A percentile compares a stretch with the other conserved stretches of the same genome.
Evolutionary conservation across 495 filamentous ascomycete genomes (phyloP).

Genomic region (Hypoxylon cercidicola): DNA sequence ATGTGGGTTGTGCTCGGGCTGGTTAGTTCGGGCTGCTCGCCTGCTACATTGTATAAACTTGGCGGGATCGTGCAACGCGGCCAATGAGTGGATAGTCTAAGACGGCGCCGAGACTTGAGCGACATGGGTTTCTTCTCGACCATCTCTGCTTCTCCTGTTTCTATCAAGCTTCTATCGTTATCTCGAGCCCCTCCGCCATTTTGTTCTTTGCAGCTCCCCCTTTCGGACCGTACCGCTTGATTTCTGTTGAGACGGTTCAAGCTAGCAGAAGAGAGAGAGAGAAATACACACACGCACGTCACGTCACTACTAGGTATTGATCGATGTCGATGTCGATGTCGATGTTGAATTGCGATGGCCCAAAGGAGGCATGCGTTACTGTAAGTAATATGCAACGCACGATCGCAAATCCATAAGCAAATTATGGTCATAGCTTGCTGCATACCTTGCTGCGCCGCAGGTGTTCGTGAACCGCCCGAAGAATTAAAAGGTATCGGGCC

Average conservation of each 20-base stretch:
- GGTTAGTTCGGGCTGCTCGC: slow-evolving; percentile 24
- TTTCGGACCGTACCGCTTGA: slow-evolving; percentile 40
- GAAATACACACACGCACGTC: slow-evolving; percentile 4
- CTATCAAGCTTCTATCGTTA: slow-evolving; percentile 48
- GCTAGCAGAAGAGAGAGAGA: neutral
- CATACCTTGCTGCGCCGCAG: slow-evolving; percentile 14
- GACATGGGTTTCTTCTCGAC: slow-evolving; percentile 25
- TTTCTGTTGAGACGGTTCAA: slow-evolving; percentile 29
- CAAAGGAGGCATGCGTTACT: slow-evolving; percentile 32
- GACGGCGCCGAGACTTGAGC: slow-evolving; percentile 34
- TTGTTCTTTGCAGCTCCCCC: slow-evolving; percentile 48
- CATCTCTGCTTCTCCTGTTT: slow-evolving; percentile 36
- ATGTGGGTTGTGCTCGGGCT: slow-evolving; percentile 29
- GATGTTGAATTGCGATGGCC: slow-evolving; percentile 9
- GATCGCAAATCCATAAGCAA: slow-evolving; percentile 35
- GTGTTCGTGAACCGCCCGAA: slow-evolving; percentile 24
- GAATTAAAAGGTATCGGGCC: slow-evolving; percentile 30
- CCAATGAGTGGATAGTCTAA: slow-evolving; percentile 19
- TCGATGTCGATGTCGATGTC: slow-evolving; percentile 16
- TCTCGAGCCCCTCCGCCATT: slow-evolving; percentile 43
- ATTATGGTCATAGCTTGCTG: slow-evolving; percentile 23
- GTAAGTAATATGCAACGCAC: slow-evolving; percentile 37
- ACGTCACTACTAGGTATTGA: slow-evolving; percentile 16
- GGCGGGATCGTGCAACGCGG: slow-evolving; percentile 24
- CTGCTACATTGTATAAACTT: slow-evolving; percentile 17